Conservation (phyloP, 2,329 filamentous ascomycete genomes). For the Cercospora citrullina region DNA sequence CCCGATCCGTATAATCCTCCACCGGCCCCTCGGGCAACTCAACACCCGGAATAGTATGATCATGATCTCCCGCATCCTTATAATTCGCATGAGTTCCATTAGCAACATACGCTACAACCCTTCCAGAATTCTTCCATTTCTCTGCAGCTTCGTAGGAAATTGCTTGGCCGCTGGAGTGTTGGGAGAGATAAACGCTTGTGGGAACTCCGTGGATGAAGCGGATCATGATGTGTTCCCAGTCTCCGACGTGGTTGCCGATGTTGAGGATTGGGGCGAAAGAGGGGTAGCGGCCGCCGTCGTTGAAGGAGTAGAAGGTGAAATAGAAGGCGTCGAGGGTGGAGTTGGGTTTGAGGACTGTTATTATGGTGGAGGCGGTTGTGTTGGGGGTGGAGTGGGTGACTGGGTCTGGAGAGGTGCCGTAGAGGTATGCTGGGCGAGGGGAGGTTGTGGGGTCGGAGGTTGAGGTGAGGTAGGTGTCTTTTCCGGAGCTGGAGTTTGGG, state of each 20-base stretch:
- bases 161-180: constrained; percentile 63
- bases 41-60: constrained; percentile 62
- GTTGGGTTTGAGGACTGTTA: constrained; percentile 59
- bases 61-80: constrained; percentile 59
- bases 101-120: constrained; percentile 58
- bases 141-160: constrained; percentile 60
- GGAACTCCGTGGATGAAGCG: constrained; percentile 61
- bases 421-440: constrained; percentile 45
- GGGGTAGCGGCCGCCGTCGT: constrained; percentile 50
- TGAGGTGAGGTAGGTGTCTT: constrained; percentile 47
- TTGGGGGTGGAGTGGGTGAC: constrained; percentile 53
- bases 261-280: constrained; percentile 27
- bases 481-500: constrained; percentile 40
- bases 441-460: constrained; percentile 39
- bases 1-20: constrained; percentile 57
- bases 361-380: constrained; percentile 54
- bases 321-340: constrained; percentile 61
- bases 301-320: constrained; percentile 60
- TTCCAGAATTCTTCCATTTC: constrained; percentile 46
- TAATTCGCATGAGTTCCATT: constrained; percentile 67
- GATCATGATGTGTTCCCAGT: constrained; percentile 66
- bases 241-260: constrained; percentile 59
- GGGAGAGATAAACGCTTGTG: constrained; percentile 61
- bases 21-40: constrained; percentile 57
- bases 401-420: constrained; percentile 53